Conservation (phyloP, 108 stramenopile genomes). For the Conticribra guillardii region DNA sequence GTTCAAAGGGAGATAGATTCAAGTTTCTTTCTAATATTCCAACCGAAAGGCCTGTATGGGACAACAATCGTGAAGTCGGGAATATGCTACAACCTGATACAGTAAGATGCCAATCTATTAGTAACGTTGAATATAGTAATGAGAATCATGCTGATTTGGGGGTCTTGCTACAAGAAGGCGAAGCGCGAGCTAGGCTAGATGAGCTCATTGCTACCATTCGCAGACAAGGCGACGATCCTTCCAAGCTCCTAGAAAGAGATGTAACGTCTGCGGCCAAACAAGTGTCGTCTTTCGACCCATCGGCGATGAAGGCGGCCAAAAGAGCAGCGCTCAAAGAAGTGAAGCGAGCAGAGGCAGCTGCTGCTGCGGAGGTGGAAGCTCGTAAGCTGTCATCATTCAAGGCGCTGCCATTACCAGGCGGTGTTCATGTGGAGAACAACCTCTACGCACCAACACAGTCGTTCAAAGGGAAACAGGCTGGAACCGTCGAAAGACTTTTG, state of each 20-base stretch:
- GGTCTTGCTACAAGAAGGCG: constrained; percentile 12
- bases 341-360: constrained; percentile 22
- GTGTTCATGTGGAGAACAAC: constrained; percentile 28
- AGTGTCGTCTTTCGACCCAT: constrained; percentile 23
- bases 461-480: constrained; percentile 33
- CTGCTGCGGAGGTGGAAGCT: constrained; percentile 18
- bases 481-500: constrained; percentile 20
- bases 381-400: constrained; percentile 15
- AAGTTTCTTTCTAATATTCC: neutral
- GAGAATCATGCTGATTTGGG: neutral
- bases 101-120: neutral
- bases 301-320: constrained; percentile 27
- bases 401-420: constrained; percentile 34
- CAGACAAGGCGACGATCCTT: constrained; percentile 13
- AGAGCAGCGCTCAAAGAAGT: constrained; percentile 25
- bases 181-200: constrained; percentile 17
- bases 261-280: constrained; percentile 3
- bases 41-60: constrained; percentile 15
- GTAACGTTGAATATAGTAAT: neutral
- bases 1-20: neutral
- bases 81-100: neutral
- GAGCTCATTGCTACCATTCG: constrained; percentile 9
- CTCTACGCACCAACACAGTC: constrained; percentile 26
- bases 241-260: neutral
- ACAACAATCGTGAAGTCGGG: neutral